Evolutionary conservation across 148 eudicot genomes (phyloP), one percentile per base, ranked within the genome.

Genomic region (Suaeda aralocaspica): DNA sequence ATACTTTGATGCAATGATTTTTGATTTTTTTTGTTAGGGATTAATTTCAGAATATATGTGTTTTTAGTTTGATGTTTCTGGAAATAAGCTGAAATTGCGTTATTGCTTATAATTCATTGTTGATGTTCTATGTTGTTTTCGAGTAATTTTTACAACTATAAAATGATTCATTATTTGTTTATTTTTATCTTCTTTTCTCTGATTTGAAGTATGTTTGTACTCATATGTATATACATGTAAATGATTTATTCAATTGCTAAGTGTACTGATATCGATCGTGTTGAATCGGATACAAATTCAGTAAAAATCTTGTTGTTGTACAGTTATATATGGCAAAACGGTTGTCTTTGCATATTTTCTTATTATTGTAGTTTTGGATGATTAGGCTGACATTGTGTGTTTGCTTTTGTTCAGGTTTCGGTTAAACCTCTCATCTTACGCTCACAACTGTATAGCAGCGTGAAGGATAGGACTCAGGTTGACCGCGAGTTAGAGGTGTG

Each of bases 401-500:
- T 75, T 60, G 46, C 41, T 48, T 75, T 39, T 70, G 62, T 71
- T 68, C 79, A 94, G 98, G 86, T 87, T 71, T 84, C 89, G 0
- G 63, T 83, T 68, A 84, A 83, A 76, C 97, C 97, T 53, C 89
- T 94, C 69, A 66, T 94, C 69, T 63, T 94, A 79, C 87, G 82
- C 39, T 89, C 98, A 44, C 97, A 94, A 75, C 81, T 94, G 46
- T 94, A 91, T 72, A 94, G 98, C 85, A 89, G 97, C 66, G 72
- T 94, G 25, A 89, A 85, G 74, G 92, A 94, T 72, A 82, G 97
- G 86, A 94, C 98, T 64, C 89, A 89, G 72, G 98, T 94, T 71
- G 98, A 94, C 50, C 87, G 96, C 68, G 98, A 94, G 71, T 80
- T 94, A 55, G 98, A 94, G 97, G 98, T 93, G 36, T 78, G 89